phyloP scores from a whole-genome alignment of 441 rosid genomes.

The Adansonia grandidieri region DNA sequence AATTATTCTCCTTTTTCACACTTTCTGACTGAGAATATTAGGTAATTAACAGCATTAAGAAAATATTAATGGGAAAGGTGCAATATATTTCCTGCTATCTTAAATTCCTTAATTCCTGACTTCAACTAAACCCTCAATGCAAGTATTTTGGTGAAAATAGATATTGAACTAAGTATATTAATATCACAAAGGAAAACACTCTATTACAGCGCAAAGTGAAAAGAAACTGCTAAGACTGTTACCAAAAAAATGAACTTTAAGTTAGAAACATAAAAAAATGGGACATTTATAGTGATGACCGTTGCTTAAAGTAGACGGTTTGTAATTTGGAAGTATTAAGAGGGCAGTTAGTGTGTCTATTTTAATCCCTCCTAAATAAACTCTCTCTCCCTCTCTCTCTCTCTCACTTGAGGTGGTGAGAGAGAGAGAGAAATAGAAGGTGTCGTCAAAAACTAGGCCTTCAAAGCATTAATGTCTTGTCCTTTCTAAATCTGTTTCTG shows the following conservation, averaged over 20 bases:
- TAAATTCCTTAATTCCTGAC: neutral
- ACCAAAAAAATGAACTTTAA: neutral
- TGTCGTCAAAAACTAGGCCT: slow-evolving; percentile 10
- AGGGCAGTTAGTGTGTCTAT: slow-evolving; percentile 32
- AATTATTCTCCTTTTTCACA: no score
- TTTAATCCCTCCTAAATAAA: slow-evolving; percentile 10
- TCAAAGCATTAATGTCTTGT: neutral
- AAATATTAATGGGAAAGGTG: neutral
- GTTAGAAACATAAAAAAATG: neutral
- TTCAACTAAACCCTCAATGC: neutral
- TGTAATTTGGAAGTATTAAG: slow-evolving; percentile 30
- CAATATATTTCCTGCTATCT: neutral
- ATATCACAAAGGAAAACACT: neutral
- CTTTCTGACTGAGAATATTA: no score
- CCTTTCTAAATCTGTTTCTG: slow-evolving; percentile 22
- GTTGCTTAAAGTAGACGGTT: slow-evolving; percentile 24
- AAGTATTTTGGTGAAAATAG: neutral
- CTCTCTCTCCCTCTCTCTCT: neutral
- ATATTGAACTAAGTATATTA: neutral
- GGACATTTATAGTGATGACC: neutral
- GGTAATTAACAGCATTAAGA: neutral
- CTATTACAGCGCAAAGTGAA: neutral
- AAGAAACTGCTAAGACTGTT: slow-evolving; percentile 6
- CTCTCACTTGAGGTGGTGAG: slow-evolving; percentile 32
- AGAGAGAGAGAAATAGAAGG: slow-evolving; percentile 4